These are phyloP conservation scores for Exophiala lecanii-corni DNA, from an alignment of 2,329 filamentous ascomycete species.

Conservation along the genomic window DNA sequence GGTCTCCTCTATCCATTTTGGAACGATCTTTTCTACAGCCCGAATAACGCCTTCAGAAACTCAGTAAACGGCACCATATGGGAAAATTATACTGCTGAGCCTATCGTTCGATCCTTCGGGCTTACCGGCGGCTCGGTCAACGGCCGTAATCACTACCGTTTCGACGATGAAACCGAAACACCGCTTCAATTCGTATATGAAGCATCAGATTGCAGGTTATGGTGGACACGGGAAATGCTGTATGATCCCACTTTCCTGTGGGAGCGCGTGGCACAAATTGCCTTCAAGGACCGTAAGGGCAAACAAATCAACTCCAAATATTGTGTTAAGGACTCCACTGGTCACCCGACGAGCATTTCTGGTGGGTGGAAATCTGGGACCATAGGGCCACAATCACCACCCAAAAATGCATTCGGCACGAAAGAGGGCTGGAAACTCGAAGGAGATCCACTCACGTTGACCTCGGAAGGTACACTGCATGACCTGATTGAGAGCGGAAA, in stretches of 20 bases:
- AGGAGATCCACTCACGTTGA: constrained; percentile 8
- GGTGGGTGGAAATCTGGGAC: constrained; percentile 19
- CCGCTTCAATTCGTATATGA: constrained; percentile 59
- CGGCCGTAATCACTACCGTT: constrained; percentile 42
- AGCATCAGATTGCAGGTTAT: constrained; percentile 57
- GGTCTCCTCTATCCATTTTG: neutral
- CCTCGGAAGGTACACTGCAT: neutral
- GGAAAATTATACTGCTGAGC: constrained; percentile 19
- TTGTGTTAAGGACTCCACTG: constrained; percentile 18
- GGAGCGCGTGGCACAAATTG: constrained; percentile 40
- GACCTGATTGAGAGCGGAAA: neutral
- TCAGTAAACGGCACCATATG: constrained; percentile 20
- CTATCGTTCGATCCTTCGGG: constrained; percentile 5
- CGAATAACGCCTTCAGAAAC: constrained; percentile 7
- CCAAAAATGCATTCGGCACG: constrained; percentile 10
- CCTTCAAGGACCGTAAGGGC: constrained; percentile 29
- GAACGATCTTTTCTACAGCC: constrained; percentile 12
- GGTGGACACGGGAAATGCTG: constrained; percentile 53
- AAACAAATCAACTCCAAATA: constrained; percentile 23
- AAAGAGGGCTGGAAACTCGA: constrained; percentile 19
- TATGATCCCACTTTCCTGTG: constrained; percentile 51
- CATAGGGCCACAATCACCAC: constrained; percentile 17
- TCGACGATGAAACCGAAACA: constrained; percentile 38
- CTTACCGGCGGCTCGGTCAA: constrained; percentile 38
- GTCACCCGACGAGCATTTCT: constrained; percentile 23